phyloP scores from a whole-genome alignment of 441 rosid species.

The Populus trichocarpa region DNA sequence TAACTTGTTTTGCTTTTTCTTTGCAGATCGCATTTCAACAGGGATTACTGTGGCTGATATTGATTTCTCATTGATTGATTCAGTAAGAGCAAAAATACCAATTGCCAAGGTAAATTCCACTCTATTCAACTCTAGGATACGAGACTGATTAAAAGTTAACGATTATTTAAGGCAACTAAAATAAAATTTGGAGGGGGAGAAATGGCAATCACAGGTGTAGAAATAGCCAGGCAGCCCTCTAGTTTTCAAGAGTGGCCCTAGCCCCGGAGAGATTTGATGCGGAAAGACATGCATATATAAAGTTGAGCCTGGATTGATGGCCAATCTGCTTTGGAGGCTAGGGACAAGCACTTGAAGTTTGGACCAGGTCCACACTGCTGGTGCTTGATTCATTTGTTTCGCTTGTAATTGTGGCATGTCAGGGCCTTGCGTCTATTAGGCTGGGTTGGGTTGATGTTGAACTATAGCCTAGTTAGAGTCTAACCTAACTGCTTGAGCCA shows the following conservation, averaged over 20 bases:
- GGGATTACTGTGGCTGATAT: conserved; percentile 86
- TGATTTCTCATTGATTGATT: conserved; percentile 71
- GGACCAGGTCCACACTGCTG: not conserved
- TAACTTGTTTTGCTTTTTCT: not conserved
- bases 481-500: not conserved
- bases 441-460: not conserved
- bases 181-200: not conserved
- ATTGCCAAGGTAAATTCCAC: conserved; percentile 56
- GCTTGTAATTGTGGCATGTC: not conserved
- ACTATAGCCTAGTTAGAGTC: not conserved
- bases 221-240: not conserved
- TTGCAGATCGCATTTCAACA: conserved; percentile 67
- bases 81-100: conserved; percentile 83
- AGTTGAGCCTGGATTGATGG: not conserved
- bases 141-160: not conserved
- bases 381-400: not conserved
- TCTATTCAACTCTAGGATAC: not conserved
- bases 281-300: not conserved
- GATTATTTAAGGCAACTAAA: not conserved
- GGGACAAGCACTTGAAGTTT: not conserved
- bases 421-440: not conserved
- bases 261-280: not conserved
- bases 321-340: not conserved
- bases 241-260: not conserved
- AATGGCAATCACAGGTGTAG: not conserved